Evolutionary conservation across 305 asterid genomes (phyloP), one percentile per base, ranked within the genome.

Genomic region (Withania somnifera): DNA sequence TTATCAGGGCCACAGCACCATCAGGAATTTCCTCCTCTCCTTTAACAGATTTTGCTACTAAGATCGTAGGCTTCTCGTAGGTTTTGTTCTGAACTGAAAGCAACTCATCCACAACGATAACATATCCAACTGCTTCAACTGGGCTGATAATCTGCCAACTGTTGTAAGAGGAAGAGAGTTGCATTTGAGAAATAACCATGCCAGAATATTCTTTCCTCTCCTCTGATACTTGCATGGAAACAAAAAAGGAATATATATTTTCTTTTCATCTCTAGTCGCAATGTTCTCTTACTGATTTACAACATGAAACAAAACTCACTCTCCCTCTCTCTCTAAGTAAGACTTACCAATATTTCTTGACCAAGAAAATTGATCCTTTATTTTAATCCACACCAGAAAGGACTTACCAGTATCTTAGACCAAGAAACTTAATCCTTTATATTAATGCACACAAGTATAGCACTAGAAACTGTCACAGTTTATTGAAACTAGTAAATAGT

Each of bases 91-190:
- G 98, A 86, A 97, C 98, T 34, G 98, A 92, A 77, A 93, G 93
- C 91, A 97, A 88, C 88, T 95, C 89, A 89, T 93, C 95, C 79
- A 95, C 99, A 32, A 95, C 98, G 61, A 93, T 94, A 77, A 97
- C 97, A 83, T 95, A 95, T 87, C 99, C 99, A 83, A 87, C 84
- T 87, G 97, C 98, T 87, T 95, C 99, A 86, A 91, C 90, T 78
- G 99, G 99, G 85, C 99, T 93, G 89, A 97, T 97, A 86, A 97
- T 93, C 92, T 97, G 98, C 99, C 99, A 97, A 87, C 99, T 97
- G 97, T 54, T 83, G 32, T 36, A 63, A 85, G 32, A 30, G 75
- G 45, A 82, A 81, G 81, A 67, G 78, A 63, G 81, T 85, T 81
- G 82, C 54, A 81, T 83, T 34, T 78, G 66, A 61, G 77, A 81